These are phyloP conservation scores for Phytophthora brassicae DNA, from an alignment of 352 stramenopile genomes.

Conservation along the genomic window DNA sequence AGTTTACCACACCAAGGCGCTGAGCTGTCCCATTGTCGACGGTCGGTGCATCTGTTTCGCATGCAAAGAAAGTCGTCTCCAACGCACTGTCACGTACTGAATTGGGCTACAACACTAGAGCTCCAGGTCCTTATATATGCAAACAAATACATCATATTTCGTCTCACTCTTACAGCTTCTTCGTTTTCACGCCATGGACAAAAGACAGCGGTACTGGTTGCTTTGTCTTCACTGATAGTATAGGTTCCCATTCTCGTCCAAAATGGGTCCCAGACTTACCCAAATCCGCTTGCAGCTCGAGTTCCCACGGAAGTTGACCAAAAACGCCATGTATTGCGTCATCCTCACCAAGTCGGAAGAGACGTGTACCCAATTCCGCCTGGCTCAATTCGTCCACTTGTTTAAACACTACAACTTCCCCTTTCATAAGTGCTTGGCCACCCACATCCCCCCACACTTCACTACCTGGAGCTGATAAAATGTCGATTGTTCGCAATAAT, in stretches of 20 bases:
- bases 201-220: slow-evolving; percentile 16
- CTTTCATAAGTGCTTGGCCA: slow-evolving; percentile 19
- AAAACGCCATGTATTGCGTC: slow-evolving; percentile 45
- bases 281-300: slow-evolving; percentile 32
- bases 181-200: slow-evolving; percentile 15
- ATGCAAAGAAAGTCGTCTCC: slow-evolving; percentile 68
- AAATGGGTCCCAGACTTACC: slow-evolving; percentile 31
- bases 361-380: slow-evolving; percentile 20
- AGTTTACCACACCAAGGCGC: slow-evolving; percentile 74
- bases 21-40: slow-evolving; percentile 80
- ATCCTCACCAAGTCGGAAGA: slow-evolving; percentile 45
- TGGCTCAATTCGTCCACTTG: slow-evolving; percentile 27
- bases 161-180: neutral
- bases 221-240: slow-evolving; percentile 13
- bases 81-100: slow-evolving; percentile 56
- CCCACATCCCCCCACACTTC: slow-evolving; percentile 51
- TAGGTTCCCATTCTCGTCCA: slow-evolving; percentile 36
- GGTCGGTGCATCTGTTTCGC: slow-evolving; percentile 72
- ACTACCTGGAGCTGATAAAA: slow-evolving; percentile 39
- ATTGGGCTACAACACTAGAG: slow-evolving; percentile 1
- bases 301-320: slow-evolving; percentile 30
- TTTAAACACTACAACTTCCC: slow-evolving; percentile 13
- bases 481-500: slow-evolving; percentile 47
- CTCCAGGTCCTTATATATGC: slow-evolving; percentile 15
- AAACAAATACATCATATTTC: slow-evolving; percentile 14